These are phyloP conservation scores for Rozella allomycis DNA, from an alignment of 371 early-diverging fungal genomes.

Conservation along the genomic window DNA sequence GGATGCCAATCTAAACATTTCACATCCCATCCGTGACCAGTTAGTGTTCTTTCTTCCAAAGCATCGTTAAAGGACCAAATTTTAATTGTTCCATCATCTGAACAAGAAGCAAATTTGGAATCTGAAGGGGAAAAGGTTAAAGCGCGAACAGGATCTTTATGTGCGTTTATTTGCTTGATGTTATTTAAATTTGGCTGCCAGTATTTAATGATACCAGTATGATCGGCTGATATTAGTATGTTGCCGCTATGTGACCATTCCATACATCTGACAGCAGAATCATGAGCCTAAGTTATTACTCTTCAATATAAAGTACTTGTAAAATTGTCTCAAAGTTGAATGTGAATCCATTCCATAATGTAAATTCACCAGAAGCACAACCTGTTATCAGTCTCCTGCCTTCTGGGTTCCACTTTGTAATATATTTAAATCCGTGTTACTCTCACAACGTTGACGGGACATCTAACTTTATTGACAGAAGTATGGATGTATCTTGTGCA, in stretches of 20 bases:
- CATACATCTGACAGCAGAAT: conserved; percentile 85
- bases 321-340: conserved; percentile 99
- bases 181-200: conserved; percentile 99
- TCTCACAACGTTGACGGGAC: conserved; percentile 83
- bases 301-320: conserved; percentile 37
- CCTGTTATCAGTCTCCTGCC: conserved; percentile 95
- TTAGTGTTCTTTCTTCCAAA: conserved; percentile 55
- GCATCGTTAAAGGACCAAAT: conserved; percentile 89
- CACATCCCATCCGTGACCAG: conserved; percentile 99
- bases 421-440: conserved; percentile 15
- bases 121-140: conserved; percentile 70
- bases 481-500: conserved; percentile 88
- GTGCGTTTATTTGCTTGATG: conserved; percentile 75
- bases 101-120: conserved; percentile 87
- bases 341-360: conserved; percentile 95
- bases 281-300: conserved; percentile 48
- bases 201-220: conserved; percentile 90
- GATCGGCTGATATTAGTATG: conserved; percentile 93
- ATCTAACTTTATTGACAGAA: conserved; percentile 88
- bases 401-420: conserved; percentile 85
- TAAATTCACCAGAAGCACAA: conserved; percentile 94
- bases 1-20: conserved; percentile 98
- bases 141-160: conserved; percentile 84
- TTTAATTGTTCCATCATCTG: conserved; percentile 92
- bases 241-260: conserved; percentile 91